Evolutionary conservation across 2,329 filamentous ascomycete genomes (phyloP), one percentile per base, ranked within the genome.

Genomic region (Beauveria medogensis): DNA sequence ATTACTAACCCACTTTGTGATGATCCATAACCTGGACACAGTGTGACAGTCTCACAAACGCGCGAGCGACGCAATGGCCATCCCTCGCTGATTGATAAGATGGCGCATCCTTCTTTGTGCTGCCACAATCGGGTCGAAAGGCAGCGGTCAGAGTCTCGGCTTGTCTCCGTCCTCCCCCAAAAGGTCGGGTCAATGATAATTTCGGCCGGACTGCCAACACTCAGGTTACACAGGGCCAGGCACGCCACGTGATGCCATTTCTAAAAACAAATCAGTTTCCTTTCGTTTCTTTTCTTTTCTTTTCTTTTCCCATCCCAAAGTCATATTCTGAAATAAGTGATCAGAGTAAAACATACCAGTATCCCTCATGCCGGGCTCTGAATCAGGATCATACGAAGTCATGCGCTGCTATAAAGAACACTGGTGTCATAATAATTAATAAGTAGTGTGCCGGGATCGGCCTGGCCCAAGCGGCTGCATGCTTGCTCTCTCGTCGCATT

Each of bases 51-150:
- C 34, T 37, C 34, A 18, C 18, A 22, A 41, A 55, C 26, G 18
- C 22, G 16, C 14, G 10, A 30, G 5, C 24, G 9, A 44, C 24
- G 34, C 28, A 34, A 20, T 20, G 40, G 24, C 24, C 24, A n/a
- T 20, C 12, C n/a, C n/a, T 37, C 16, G 16, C 44, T 57, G 55
- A 57, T 57, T 57, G 55, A 57, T 57, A 57, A 57, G 55, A 50
- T 50, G 55, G 55, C 44, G 55, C 54, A 20, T 47, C 41, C 41
- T 55, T 55, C 46, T 55, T 55, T 41, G 18, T 50, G 55, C 26
- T 22, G 43, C 43, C 28, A 48, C 14, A 16, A 37, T 37, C 12
- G 12, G 34, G 10, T 34, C 10, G 30, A 34, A 34, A 34, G 30
- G 34, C 34, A 41, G 30, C 10, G 51, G 34, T 34, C 51, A 26